A percentile compares a stretch with the other conserved stretches of the same genome.
Evolutionary conservation across 306 rosid genomes (phyloP).

Genomic region (Glycine latifolia): DNA sequence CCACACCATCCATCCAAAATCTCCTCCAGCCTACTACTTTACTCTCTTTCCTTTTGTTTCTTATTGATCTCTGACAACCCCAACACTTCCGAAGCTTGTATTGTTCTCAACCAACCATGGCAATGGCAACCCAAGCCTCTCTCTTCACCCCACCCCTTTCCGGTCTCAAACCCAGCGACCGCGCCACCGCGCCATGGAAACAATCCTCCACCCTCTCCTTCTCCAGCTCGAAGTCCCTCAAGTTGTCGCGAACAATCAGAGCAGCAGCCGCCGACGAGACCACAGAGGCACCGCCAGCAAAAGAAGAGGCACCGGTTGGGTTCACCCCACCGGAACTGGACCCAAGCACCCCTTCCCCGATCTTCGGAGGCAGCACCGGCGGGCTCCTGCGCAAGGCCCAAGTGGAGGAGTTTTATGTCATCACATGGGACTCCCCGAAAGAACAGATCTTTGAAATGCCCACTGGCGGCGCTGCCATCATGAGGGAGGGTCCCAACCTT

Average conservation of each 20-base stretch:
- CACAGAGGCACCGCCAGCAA: constrained; percentile 34
- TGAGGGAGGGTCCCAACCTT: constrained; percentile 92
- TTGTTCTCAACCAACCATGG: constrained; percentile 48
- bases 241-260: constrained; percentile 48
- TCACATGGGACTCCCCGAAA: constrained; percentile 93
- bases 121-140: constrained; percentile 91
- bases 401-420: constrained; percentile 92
- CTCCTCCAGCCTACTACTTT: neutral
- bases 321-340: constrained; percentile 92
- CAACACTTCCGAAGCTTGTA: too few relatives aligned
- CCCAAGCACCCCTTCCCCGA: constrained; percentile 95
- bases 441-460: constrained; percentile 99
- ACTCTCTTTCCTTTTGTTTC: neutral
- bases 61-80: neutral
- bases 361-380: constrained; percentile 95
- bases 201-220: constrained; percentile 64
- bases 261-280: constrained; percentile 53
- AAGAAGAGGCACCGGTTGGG: constrained; percentile 79
- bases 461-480: constrained; percentile 97
- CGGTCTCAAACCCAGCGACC: constrained; percentile 53
- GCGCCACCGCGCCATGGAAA: constrained; percentile 63
- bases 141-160: constrained; percentile 77
- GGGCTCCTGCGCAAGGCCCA: constrained; percentile 93
- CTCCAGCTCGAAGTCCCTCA: constrained; percentile 59
- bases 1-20: constrained; percentile 39